phyloP scores from a whole-genome alignment of 805 yeast genomes.

The Schwanniomyces vanrijiae region DNA sequence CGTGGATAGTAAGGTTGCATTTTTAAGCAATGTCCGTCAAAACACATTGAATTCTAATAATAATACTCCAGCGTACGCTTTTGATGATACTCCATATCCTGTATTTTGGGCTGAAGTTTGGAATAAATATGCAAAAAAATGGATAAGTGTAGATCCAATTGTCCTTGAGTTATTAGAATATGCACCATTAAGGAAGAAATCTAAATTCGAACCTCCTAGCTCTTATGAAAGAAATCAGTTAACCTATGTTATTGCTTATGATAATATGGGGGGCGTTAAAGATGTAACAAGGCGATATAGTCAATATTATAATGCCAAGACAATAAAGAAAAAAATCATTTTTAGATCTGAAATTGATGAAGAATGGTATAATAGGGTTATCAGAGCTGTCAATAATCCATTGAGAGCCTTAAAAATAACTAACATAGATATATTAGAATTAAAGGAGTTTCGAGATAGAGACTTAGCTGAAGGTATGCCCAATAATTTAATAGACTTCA shows the following conservation, averaged over 20 bases:
- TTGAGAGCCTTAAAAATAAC: constrained; percentile 19
- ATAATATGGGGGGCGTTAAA: constrained; percentile 58
- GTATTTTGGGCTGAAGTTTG: constrained; percentile 94
- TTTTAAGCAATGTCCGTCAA: constrained; percentile 6
- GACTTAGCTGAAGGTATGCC: constrained; percentile 86
- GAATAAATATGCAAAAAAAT: constrained; percentile 67
- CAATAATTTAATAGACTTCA: constrained; percentile 74
- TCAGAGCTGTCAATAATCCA: constrained; percentile 30
- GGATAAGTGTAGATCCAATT: constrained; percentile 88
- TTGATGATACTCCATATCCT: constrained; percentile 49
- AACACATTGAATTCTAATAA: constrained; percentile 8
- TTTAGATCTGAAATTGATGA: constrained; percentile 51
- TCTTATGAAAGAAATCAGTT: constrained; percentile 57
- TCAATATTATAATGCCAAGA: constrained; percentile 66
- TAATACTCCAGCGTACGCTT: constrained; percentile 1
- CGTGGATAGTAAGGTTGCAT: constrained; percentile 5
- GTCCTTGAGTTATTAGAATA: constrained; percentile 64
- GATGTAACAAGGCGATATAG: constrained; percentile 89
- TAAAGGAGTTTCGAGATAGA: constrained; percentile 57
- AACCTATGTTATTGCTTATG: constrained; percentile 78
- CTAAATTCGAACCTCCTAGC: constrained; percentile 72
- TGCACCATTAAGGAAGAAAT: constrained; percentile 49
- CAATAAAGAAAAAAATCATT: constrained; percentile 70
- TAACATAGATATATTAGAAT: constrained; percentile 53
- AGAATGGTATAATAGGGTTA: constrained; percentile 58